A percentile compares a stretch with the other conserved stretches of the same genome.
These are phyloP conservation scores for Cytospora piceae DNA, from an alignment of 2,329 filamentous ascomycete species.

Conservation along the genomic window DNA sequence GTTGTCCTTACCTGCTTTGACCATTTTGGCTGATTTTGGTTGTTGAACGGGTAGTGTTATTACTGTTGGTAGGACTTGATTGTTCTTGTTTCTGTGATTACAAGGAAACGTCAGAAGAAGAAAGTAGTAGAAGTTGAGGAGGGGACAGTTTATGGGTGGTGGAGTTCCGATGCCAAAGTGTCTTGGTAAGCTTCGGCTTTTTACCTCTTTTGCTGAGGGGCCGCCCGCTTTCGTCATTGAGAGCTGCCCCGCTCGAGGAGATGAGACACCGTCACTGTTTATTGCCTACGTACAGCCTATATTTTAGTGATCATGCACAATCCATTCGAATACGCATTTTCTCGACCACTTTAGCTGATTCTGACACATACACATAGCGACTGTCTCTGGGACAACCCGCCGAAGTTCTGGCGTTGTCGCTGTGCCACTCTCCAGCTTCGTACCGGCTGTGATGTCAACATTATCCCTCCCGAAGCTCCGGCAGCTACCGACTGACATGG, in stretches of 20 bases:
- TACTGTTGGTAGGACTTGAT: constrained; percentile 30
- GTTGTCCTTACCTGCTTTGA: constrained; percentile 84
- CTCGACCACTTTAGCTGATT: neutral
- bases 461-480: constrained; percentile 7
- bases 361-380: neutral
- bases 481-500: constrained; percentile 2
- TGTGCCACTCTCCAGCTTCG: neutral
- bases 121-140: constrained; percentile 32
- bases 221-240: constrained; percentile 21
- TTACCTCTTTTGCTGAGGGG: constrained; percentile 16
- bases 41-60: constrained; percentile 35
- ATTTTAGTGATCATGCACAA: no score
- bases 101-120: constrained; percentile 28
- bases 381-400: neutral
- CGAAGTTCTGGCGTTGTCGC: neutral
- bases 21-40: constrained; percentile 77
- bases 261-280: constrained; percentile 6
- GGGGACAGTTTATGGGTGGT: constrained; percentile 22
- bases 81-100: constrained; percentile 20
- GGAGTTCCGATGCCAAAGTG: constrained; percentile 16
- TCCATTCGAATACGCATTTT: neutral
- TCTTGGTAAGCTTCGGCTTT: constrained; percentile 23
- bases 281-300: no score
- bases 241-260: constrained; percentile 16
- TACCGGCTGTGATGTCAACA: neutral